Conservation (phyloP, 139 green algal species). For the Haematococcus lacustris region DNA sequence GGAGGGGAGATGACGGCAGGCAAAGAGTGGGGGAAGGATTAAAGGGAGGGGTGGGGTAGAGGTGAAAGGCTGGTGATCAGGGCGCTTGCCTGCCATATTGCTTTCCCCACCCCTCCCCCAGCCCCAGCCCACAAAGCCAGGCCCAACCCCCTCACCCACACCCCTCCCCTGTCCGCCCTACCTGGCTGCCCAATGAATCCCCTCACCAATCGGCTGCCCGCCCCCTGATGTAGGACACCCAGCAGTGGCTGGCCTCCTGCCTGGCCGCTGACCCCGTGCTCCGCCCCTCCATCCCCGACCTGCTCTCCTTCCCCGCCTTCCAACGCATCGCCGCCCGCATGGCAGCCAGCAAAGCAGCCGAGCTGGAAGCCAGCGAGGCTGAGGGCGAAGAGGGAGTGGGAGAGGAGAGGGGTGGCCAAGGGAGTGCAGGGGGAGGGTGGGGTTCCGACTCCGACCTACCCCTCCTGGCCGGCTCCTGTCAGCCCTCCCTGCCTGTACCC, state of each 20-base stretch:
- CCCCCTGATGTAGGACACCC: not conserved
- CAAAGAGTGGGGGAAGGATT: not conserved
- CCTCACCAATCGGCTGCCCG: not conserved
- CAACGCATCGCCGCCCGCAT: not conserved
- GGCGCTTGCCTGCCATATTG: not conserved
- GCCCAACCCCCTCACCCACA: no score
- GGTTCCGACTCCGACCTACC: no score
- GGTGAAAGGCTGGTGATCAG: not conserved
- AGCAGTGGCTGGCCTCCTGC: not conserved
- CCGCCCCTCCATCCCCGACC: not conserved
- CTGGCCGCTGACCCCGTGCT: not conserved
- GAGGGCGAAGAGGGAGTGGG: no score
- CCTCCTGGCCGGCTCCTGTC: no score
- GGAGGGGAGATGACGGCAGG: not conserved
- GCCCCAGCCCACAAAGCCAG: not conserved
- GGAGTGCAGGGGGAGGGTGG: no score
- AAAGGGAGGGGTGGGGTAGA: not conserved
- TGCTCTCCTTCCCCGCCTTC: not conserved
- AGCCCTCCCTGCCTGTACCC: no score
- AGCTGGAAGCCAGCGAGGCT: no score
- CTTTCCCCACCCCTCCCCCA: not conserved
- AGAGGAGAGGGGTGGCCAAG: no score
- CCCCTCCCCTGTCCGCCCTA: no score
- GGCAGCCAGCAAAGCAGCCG: no score
- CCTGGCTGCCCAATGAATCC: not conserved